Evolutionary conservation across 371 early-diverging fungal species (phyloP), one percentile per base, ranked within the genome.

Genomic region (Mortierella sp.): DNA sequence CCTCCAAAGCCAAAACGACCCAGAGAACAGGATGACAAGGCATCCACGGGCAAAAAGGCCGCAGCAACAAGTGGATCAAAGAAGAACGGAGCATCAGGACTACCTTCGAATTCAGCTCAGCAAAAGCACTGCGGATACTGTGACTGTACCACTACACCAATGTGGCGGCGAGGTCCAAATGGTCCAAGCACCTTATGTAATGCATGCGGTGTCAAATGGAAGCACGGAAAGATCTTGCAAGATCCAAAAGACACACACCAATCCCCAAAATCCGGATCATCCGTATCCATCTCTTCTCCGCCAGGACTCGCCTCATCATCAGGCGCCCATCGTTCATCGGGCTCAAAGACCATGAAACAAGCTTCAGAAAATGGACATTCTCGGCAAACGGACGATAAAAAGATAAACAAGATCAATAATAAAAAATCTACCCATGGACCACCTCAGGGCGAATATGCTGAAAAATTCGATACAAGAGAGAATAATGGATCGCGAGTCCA

Each of bases 81-180:
- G 43, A 54, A 51, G 43, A 62, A 34, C 12, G 67, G 51, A 6
- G 12, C 29, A 28, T 56, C 70, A 42, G 61, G 72, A 61, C 10
- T 63, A 10, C 51, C 57, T 26, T 56, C 70, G 7, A 10, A n/a
- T 40, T 40, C 69, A 34, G 17, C 65, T 1, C 59, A 32, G 6
- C 74, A 64, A 28, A 75, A 75, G 40, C 83, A 83, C n/a, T 90
- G 90, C 51, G 86, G 85, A 37, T 88, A 87, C 32, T 92, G 92
- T 72, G 84, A 86, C 68, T 86, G 87, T 54, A 85, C 88, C 19
- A 85, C 88, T 42, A 92, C 92, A 9, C 91, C 92, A 17, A 90
- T 89, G 83, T 92, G 92, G 92, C 83, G 92, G 59, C 85, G 92
- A 47, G 92, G 92, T 22, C 92, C 91, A 12, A 84, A 89, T 71